phyloP scores from a whole-genome alignment of 2,329 filamentous ascomycete genomes.

The Shiraia bambusicola region DNA sequence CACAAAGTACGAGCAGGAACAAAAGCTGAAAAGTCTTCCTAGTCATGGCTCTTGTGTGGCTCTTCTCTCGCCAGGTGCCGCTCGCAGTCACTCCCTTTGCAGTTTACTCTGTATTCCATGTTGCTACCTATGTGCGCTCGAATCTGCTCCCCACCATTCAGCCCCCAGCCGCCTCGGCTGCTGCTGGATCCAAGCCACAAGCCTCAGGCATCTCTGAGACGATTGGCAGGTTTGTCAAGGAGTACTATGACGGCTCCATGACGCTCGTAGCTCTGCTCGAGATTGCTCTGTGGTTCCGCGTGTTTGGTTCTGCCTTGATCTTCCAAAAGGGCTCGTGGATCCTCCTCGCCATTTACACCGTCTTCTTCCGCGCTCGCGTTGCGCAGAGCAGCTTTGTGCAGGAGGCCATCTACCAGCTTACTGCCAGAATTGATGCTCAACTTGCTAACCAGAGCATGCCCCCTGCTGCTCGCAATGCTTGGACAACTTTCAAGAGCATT shows the following conservation, averaged over 20 bases:
- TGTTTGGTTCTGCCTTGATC: slow-evolving; percentile 76
- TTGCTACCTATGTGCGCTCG: slow-evolving; percentile 91
- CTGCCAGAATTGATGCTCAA: slow-evolving; percentile 75
- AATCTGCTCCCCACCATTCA: slow-evolving; percentile 87
- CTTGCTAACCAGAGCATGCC: slow-evolving; percentile 86
- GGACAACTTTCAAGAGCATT: slow-evolving; percentile 75
- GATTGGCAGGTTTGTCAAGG: slow-evolving; percentile 93
- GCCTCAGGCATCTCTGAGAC: slow-evolving; percentile 70
- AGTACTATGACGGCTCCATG: slow-evolving; percentile 97
- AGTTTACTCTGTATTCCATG: slow-evolving; percentile 98
- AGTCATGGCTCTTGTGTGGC: slow-evolving; percentile 96
- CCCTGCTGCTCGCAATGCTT: slow-evolving; percentile 73
- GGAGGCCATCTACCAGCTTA: slow-evolving; percentile 70
- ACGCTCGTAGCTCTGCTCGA: slow-evolving; percentile 86
- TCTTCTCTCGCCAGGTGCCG: slow-evolving; percentile 84
- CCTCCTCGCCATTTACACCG: slow-evolving; percentile 79
- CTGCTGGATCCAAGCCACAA: slow-evolving; percentile 57
- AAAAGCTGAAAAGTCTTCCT: slow-evolving; percentile 18
- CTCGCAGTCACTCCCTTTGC: slow-evolving; percentile 90
- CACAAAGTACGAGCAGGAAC: slow-evolving; percentile 10
- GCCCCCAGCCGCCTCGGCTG: slow-evolving; percentile 58
- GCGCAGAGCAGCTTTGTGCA: slow-evolving; percentile 93
- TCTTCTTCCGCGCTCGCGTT: slow-evolving; percentile 88
- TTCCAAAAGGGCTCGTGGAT: slow-evolving; percentile 94
- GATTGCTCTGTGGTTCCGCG: slow-evolving; percentile 80